phyloP scores from a whole-genome alignment of 148 eudicot species.

The Cornus controversa region DNA sequence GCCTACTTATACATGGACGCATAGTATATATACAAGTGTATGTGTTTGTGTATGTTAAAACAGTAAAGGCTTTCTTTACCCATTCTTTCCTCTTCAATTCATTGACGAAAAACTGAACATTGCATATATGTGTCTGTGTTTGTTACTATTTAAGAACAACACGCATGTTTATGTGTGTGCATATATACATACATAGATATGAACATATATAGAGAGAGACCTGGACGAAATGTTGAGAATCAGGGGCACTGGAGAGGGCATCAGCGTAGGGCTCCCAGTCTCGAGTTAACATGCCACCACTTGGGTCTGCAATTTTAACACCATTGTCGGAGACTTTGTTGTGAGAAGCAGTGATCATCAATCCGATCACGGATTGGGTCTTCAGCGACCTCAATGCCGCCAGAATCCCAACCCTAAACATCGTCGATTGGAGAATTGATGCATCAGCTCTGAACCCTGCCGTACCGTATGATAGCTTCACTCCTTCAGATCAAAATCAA shows the following conservation, averaged over 20 bases:
- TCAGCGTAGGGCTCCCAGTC: conserved; percentile 92
- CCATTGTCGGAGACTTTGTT: conserved; percentile 83
- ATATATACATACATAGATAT: too few relatives aligned
- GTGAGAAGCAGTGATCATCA: conserved; percentile 98
- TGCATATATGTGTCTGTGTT: background rate
- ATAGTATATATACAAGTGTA: background rate
- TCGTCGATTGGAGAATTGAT: conserved; percentile 54
- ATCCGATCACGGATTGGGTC: conserved; percentile 58
- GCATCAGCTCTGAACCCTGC: conserved; percentile 90
- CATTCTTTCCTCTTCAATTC: background rate
- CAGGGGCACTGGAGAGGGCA: conserved; percentile 66
- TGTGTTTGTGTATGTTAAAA: background rate
- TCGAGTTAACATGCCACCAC: conserved; percentile 86
- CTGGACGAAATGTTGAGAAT: conserved; percentile 49
- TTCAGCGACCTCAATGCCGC: conserved; percentile 78
- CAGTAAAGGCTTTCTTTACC: background rate
- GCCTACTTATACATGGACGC: background rate
- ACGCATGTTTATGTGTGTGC: too few relatives aligned
- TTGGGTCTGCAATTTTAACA: conserved; percentile 76
- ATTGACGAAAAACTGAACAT: background rate
- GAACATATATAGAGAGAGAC: conserved; percentile 20
- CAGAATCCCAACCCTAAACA: conserved; percentile 72
- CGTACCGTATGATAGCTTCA: conserved; percentile 80
- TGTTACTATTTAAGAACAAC: too few relatives aligned
- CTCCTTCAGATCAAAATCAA: conserved; percentile 34